phyloP scores from a whole-genome alignment of 768 basidiomycete species.

The Tulasnella sp. region DNA sequence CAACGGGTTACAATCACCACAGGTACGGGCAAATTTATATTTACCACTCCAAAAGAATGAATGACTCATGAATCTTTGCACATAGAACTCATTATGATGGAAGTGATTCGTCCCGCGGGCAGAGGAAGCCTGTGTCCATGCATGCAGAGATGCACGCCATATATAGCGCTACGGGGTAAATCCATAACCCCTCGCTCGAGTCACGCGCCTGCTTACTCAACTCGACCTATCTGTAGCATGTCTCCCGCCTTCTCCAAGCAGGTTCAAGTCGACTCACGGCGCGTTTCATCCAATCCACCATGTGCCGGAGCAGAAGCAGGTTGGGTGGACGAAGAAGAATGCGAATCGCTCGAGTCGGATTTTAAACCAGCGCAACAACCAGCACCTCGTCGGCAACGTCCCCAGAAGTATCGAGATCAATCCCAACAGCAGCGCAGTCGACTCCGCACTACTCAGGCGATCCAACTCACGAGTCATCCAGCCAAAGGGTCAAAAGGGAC shows the following conservation, averaged over 20 bases:
- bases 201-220: not conserved
- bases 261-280: constrained; percentile 2
- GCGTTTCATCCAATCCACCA: constrained; percentile 1
- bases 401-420: not conserved
- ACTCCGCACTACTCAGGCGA: not conserved
- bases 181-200: not conserved
- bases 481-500: constrained; percentile 14
- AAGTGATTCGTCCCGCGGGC: constrained; percentile 28
- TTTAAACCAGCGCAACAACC: not conserved
- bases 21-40: constrained; percentile 12
- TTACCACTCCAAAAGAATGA: too few species aligned
- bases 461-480: not conserved
- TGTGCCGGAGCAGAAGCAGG: constrained; percentile 1
- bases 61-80: not conserved
- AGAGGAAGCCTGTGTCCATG: constrained; percentile 30
- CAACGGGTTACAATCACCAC: constrained; percentile 43
- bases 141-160: constrained; percentile 54
- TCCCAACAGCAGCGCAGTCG: not conserved
- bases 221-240: not conserved
- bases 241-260: constrained; percentile 7
- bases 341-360: not conserved
- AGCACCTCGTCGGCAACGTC: not conserved
- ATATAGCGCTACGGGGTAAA: constrained; percentile 31
- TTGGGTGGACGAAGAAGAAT: constrained; percentile 10
- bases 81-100: constrained; percentile 40